phyloP scores from a whole-genome alignment of 495 filamentous ascomycete species.

The Tuber borchii region DNA sequence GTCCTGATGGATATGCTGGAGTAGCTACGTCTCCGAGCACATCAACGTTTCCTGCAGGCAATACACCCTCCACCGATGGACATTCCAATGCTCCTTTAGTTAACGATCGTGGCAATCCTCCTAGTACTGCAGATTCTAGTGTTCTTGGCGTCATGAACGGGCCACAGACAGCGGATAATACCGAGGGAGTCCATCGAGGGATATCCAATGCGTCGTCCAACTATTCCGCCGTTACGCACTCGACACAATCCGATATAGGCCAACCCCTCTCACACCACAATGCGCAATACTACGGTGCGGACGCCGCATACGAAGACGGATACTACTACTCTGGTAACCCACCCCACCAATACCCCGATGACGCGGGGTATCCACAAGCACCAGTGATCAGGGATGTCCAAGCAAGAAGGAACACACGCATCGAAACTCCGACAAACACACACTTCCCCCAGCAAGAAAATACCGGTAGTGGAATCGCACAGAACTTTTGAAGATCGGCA shows the following conservation, averaged over 20 bases:
- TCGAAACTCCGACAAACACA: slow-evolving; percentile 67
- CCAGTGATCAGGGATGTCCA: slow-evolving; percentile 92
- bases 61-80: slow-evolving; percentile 48
- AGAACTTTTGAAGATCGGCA: slow-evolving; percentile 66
- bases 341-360: slow-evolving; percentile 51
- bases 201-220: slow-evolving; percentile 95
- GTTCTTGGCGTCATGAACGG: slow-evolving; percentile 66
- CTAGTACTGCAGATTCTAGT: slow-evolving; percentile 62
- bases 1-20: slow-evolving; percentile 49
- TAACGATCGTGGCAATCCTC: slow-evolving; percentile 45
- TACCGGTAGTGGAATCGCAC: slow-evolving; percentile 73
- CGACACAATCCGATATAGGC: slow-evolving; percentile 75
- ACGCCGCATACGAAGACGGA: slow-evolving; percentile 47
- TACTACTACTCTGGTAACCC: slow-evolving; percentile 45
- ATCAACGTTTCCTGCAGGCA: slow-evolving; percentile 55
- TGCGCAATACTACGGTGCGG: slow-evolving; percentile 42
- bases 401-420: slow-evolving; percentile 84
- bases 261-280: slow-evolving; percentile 42
- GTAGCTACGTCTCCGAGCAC: slow-evolving; percentile 61
- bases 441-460: slow-evolving; percentile 84
- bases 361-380: slow-evolving; percentile 43
- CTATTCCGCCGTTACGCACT: slow-evolving; percentile 75
- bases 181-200: slow-evolving; percentile 70
- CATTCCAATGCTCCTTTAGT: slow-evolving; percentile 65
- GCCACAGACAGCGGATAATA: slow-evolving; percentile 59